Evolutionary conservation across 805 yeast genomes (phyloP).

Genomic region (Nakazawaea ernobii): DNA sequence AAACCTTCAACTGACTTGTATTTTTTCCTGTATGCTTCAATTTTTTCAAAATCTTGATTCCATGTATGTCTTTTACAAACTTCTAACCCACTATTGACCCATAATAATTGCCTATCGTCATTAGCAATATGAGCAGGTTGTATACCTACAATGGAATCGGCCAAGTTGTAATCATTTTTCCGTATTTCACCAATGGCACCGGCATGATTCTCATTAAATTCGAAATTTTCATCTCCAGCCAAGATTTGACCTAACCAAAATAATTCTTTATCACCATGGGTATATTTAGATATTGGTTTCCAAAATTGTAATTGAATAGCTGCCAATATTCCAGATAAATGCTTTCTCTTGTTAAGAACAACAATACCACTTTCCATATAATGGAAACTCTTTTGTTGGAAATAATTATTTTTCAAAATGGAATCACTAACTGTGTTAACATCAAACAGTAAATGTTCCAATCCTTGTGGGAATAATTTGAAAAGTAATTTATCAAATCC

Average conservation of each 20-base stretch:
- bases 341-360: constrained; percentile 39
- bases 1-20: constrained; percentile 19
- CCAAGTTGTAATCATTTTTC: constrained; percentile 21
- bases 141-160: constrained; percentile 6
- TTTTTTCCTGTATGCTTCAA: constrained; percentile 20
- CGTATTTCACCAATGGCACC: constrained; percentile 45
- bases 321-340: constrained; percentile 42
- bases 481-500: constrained; percentile 38
- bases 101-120: constrained; percentile 44
- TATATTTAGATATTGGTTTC: constrained; percentile 38
- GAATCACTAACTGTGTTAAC: constrained; percentile 28
- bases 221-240: constrained; percentile 49
- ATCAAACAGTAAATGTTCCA: constrained; percentile 5
- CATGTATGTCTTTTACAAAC: constrained; percentile 49
- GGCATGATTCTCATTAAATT: constrained; percentile 46
- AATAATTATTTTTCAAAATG: constrained; percentile 34
- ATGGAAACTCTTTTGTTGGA: constrained; percentile 33
- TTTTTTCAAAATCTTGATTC: constrained; percentile 29
- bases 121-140: constrained; percentile 60
- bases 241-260: constrained; percentile 66
- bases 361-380: constrained; percentile 46
- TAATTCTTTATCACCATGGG: constrained; percentile 77
- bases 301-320: constrained; percentile 39
- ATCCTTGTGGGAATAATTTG: constrained; percentile 35
- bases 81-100: constrained; percentile 69